A percentile compares a stretch with the other conserved stretches of the same genome.
phyloP scores from a whole-genome alignment of 1,139 yeast genomes.

The Diutina ranongensis region DNA sequence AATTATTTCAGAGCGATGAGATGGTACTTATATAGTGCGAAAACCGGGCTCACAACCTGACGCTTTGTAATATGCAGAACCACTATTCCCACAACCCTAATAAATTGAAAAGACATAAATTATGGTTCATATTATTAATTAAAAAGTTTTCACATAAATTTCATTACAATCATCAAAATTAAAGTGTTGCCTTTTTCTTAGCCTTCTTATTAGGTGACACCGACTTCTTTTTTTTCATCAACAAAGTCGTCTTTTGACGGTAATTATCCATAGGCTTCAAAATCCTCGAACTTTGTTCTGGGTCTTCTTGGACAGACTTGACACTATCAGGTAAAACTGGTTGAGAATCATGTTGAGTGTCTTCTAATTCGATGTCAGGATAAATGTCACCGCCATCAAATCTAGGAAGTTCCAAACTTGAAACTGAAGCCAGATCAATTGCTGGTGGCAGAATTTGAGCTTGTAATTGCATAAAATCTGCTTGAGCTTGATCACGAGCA shows the following conservation, averaged over 20 bases:
- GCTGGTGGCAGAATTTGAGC: not conserved
- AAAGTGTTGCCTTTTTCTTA: not conserved
- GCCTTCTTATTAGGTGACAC: not conserved
- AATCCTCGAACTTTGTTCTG: not conserved
- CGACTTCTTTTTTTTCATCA: not conserved
- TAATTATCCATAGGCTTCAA: slow-evolving; percentile 5
- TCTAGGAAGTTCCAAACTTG: slow-evolving; percentile 4
- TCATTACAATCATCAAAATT: not conserved
- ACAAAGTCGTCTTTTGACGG: slow-evolving; percentile 1
- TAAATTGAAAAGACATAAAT: no score
- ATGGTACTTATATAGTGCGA: not conserved
- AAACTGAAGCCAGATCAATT: not conserved
- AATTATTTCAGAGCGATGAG: not conserved
- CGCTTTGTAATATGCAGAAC: not conserved
- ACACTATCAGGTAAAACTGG: no score
- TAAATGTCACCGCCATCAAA: not conserved
- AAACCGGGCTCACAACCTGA: not conserved
- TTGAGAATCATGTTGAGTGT: not conserved
- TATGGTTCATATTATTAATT: no score
- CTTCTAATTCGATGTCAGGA: not conserved
- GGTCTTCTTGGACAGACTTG: no score
- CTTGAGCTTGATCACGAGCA: not conserved
- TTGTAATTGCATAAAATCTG: not conserved
- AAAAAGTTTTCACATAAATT: no score
- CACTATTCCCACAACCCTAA: not conserved